Conservation (phyloP, 73 alveolate species). For the Uronychia setigera region DNA sequence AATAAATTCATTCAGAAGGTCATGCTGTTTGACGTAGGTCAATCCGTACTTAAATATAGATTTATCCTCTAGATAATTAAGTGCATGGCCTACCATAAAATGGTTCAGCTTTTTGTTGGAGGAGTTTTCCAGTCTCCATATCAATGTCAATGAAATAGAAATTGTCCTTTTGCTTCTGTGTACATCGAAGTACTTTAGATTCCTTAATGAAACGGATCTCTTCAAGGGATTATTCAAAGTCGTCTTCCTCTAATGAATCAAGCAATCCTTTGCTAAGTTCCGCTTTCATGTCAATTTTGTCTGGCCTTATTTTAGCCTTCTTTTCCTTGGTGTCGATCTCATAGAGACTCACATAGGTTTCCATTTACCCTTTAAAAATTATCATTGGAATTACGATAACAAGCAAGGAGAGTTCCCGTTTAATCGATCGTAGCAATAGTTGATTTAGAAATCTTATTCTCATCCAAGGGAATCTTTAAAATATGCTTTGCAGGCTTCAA, state of each 20-base stretch:
- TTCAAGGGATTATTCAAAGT: background rate
- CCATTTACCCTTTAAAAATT: background rate
- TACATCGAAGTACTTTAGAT: conserved; percentile 26
- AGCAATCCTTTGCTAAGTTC: conserved; percentile 46
- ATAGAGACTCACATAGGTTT: background rate
- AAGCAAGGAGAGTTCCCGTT: conserved; percentile 15
- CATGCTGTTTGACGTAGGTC: conserved; percentile 56
- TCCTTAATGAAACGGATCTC: conserved; percentile 19
- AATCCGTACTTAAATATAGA: conserved; percentile 52
- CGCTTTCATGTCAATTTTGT: conserved; percentile 16
- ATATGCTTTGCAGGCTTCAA: conserved; percentile 15
- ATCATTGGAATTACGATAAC: conserved; percentile 31
- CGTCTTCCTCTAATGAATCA: conserved; percentile 29
- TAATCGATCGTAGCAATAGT: conserved; percentile 38
- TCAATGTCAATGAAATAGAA: conserved; percentile 9
- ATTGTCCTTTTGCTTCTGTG: background rate
- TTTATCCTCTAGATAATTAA: conserved; percentile 31
- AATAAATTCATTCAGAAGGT: conserved; percentile 35
- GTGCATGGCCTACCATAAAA: background rate
- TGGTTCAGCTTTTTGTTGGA: background rate
- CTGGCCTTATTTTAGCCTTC: background rate
- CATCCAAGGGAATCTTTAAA: conserved; percentile 23
- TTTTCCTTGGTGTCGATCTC: background rate
- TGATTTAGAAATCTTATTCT: conserved; percentile 8
- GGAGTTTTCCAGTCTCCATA: conserved; percentile 19